phyloP scores from a whole-genome alignment of 208 protist genomes.

The Trypanosoma congolense region DNA sequence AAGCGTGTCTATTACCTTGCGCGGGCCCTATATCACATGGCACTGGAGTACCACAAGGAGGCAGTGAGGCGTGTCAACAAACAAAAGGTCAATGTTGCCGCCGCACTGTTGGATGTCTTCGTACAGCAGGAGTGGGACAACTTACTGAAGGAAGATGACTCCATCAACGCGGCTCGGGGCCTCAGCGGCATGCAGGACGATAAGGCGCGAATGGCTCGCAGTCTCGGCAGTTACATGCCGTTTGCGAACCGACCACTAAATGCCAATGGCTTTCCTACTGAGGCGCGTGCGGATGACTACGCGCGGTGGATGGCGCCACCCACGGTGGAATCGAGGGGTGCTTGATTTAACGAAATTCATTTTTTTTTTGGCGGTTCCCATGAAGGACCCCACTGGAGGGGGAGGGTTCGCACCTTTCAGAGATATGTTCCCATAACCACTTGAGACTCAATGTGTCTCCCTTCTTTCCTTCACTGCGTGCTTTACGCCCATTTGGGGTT shows the following conservation, averaged over 20 bases:
- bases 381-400: too few species aligned
- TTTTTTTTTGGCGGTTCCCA: conserved; percentile 3
- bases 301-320: conserved; percentile 71
- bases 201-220: conserved; percentile 32
- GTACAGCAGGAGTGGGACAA: conserved; percentile 32
- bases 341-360: neutral
- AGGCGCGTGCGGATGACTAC: conserved; percentile 78
- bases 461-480: too few species aligned
- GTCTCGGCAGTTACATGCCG: conserved; percentile 49
- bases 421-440: too few species aligned
- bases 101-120: conserved; percentile 66
- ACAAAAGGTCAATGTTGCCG: conserved; percentile 78
- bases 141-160: conserved; percentile 14
- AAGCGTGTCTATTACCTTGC: conserved; percentile 53
- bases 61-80: conserved; percentile 55
- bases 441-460: too few species aligned
- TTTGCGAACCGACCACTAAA: conserved; percentile 65
- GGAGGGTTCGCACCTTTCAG: too few species aligned
- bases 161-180: neutral
- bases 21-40: conserved; percentile 45
- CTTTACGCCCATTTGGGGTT: too few species aligned
- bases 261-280: conserved; percentile 64
- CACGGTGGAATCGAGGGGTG: conserved; percentile 5
- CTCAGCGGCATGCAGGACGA: conserved; percentile 3
- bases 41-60: conserved; percentile 70